Evolutionary conservation across 2,329 filamentous ascomycete species (phyloP).

Genomic region (Aspergillus ibericus): DNA sequence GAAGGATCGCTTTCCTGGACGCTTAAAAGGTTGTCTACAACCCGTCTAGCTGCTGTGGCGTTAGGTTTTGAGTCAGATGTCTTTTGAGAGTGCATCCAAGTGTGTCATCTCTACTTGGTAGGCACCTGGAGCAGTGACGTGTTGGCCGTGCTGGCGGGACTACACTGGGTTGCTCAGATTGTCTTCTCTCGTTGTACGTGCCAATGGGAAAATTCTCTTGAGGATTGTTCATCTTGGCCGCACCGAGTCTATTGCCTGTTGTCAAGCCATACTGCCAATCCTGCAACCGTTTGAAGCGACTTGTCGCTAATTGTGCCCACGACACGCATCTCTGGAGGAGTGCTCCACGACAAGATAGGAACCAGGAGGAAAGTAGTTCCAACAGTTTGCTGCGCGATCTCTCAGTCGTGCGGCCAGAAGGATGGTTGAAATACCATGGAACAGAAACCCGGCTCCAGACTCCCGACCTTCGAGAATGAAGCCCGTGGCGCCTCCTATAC

Average conservation of each 20-base stretch:
- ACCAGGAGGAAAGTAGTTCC: background rate
- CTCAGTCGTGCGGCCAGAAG: constrained; percentile 2
- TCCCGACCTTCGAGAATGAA: constrained; percentile 57
- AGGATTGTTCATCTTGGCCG: background rate
- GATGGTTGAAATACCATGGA: constrained; percentile 62
- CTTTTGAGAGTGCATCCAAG: background rate
- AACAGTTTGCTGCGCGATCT: background rate
- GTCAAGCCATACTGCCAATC: background rate
- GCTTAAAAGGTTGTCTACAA: background rate
- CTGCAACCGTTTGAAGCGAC: background rate
- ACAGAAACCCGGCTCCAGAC: constrained; percentile 60
- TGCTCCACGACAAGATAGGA: background rate
- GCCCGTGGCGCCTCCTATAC: constrained; percentile 42
- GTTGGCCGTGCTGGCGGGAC: background rate
- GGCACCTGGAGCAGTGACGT: background rate
- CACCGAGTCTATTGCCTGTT: background rate
- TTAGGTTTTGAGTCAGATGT: background rate
- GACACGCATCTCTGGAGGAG: background rate
- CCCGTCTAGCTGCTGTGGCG: background rate
- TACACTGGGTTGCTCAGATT: background rate
- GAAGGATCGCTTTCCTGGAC: constrained; percentile 3
- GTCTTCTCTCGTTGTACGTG: background rate
- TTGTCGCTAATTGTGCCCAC: no score
- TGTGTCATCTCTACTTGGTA: background rate
- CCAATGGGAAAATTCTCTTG: background rate